Conservation (phyloP, 768 basidiomycete species). For the Suillus weaverae region DNA sequence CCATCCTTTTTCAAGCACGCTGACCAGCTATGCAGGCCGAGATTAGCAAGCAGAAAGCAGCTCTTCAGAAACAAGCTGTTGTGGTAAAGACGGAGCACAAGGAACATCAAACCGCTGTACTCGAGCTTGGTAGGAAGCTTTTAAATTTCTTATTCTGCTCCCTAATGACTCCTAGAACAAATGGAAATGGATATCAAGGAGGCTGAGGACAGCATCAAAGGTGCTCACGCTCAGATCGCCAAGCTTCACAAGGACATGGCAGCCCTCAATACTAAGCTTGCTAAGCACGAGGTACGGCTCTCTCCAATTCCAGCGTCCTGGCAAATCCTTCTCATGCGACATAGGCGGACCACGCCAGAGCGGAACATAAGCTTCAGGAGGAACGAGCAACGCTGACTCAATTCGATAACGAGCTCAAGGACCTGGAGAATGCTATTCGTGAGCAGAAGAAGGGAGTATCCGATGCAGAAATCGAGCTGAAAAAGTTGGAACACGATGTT, state of each 20-base stretch:
- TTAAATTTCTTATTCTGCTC: background rate
- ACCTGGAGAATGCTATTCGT: slow-evolving; percentile 80
- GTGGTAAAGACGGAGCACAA: slow-evolving; percentile 85
- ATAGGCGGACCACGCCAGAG: slow-evolving; percentile 59
- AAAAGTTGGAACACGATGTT: slow-evolving; percentile 71
- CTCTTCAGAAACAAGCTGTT: slow-evolving; percentile 77
- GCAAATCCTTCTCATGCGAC: background rate
- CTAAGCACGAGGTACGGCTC: slow-evolving; percentile 23
- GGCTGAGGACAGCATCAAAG: slow-evolving; percentile 20
- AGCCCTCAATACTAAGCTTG: slow-evolving; percentile 53
- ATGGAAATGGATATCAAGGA: slow-evolving; percentile 31
- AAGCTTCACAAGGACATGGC: slow-evolving; percentile 63
- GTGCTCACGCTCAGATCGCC: slow-evolving; percentile 45
- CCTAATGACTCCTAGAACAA: slow-evolving; percentile 22
- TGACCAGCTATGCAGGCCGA: slow-evolving; percentile 48
- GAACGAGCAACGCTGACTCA: slow-evolving; percentile 86
- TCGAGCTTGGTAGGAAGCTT: slow-evolving; percentile 72
- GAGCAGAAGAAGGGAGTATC: slow-evolving; percentile 70
- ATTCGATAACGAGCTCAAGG: slow-evolving; percentile 86
- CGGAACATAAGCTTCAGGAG: slow-evolving; percentile 71
- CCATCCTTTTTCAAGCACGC: background rate
- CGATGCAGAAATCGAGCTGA: slow-evolving; percentile 64
- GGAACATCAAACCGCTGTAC: slow-evolving; percentile 80
- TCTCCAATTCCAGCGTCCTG: background rate
- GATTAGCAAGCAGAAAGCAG: slow-evolving; percentile 79